A percentile compares a stretch with the other conserved stretches of the same genome.
Conservation (phyloP, 352 stramenopile genomes). For the Phytopythium chamaehyphon region DNA sequence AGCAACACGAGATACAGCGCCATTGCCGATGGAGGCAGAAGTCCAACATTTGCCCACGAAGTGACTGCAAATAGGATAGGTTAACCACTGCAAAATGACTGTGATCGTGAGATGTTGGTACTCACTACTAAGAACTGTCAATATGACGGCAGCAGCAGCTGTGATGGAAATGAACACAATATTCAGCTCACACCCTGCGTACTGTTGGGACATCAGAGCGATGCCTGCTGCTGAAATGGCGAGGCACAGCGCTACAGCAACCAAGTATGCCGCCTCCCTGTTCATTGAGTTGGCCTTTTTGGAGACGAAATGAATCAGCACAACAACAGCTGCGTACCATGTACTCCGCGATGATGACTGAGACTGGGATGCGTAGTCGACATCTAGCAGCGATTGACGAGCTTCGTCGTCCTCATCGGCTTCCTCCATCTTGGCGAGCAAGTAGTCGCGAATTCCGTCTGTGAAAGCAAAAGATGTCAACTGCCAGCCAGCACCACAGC, state of each 20-base stretch:
- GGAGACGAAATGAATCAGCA: background rate
- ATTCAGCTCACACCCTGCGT: constrained; percentile 50
- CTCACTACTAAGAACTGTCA: constrained; percentile 55
- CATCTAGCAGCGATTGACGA: constrained; percentile 38
- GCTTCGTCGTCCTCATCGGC: constrained; percentile 50
- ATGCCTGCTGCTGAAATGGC: constrained; percentile 31
- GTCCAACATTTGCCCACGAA: constrained; percentile 50
- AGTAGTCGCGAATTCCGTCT: constrained; percentile 67
- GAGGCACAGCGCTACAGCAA: constrained; percentile 32
- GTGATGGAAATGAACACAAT: constrained; percentile 58
- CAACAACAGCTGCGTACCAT: background rate
- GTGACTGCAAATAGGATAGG: constrained; percentile 27
- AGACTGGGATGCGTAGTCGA: constrained; percentile 2
- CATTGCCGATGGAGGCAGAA: constrained; percentile 52
- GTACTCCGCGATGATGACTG: constrained; percentile 1
- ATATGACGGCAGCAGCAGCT: constrained; percentile 30
- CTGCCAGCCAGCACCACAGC: background rate
- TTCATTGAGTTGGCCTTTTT: background rate
- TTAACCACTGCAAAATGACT: constrained; percentile 5
- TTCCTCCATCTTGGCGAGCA: constrained; percentile 67
- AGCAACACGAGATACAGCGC: constrained; percentile 63
- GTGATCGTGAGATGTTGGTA: background rate
- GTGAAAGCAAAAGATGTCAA: background rate
- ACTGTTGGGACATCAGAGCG: constrained; percentile 51
- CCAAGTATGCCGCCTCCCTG: constrained; percentile 59